Evolutionary conservation across 1,284 basidiomycete genomes (phyloP), one percentile per base, ranked within the genome.

Genomic region (Agaricales sp.): DNA sequence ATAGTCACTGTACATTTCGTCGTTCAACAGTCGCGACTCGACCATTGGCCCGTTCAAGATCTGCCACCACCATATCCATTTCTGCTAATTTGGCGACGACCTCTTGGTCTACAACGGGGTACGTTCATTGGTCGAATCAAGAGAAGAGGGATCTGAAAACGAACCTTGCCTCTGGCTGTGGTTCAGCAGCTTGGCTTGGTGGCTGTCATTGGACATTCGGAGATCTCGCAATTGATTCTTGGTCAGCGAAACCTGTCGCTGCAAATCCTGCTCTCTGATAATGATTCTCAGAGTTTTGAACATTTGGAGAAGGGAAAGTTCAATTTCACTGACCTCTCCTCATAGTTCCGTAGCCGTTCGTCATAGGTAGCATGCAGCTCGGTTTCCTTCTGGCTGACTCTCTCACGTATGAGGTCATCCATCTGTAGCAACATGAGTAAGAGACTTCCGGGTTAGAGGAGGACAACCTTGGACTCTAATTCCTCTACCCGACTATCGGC

Each of bases 331-430:
- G 54, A 92, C 90, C 92, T 77, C 60, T 96, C 92, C 63, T 94
- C 90, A 57, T 95, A 95, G 63, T 98, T 98, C 50, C 88, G 76
- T 63, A 98, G 76, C 57, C 87, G 84, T 69, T 99, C 95, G 58
- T 98, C 94, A 58, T 96, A 97, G 3, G 90, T 92, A 16, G 95
- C 95, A 55, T 94, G 91, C 11, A 97, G 72, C 67, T 97, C 94
- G 51, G 91, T 92, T 70, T 96, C 92, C 66, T 96, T 94, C 63
- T 91, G 87, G 0, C 73, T 71, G 14, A 95, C 84, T 57, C 85
- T 82, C 57, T 95, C 91, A 52, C 80, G 75, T 50, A 97, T 87
- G 65, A 91, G 70, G 38, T 87, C 82, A 24, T 97, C 92, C 89
- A 97, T 95, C 85, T 92, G 47, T 14, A 50, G 4, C 35, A 13